phyloP scores from a whole-genome alignment of 768 basidiomycete species.

The Chalciporus piperatus region DNA sequence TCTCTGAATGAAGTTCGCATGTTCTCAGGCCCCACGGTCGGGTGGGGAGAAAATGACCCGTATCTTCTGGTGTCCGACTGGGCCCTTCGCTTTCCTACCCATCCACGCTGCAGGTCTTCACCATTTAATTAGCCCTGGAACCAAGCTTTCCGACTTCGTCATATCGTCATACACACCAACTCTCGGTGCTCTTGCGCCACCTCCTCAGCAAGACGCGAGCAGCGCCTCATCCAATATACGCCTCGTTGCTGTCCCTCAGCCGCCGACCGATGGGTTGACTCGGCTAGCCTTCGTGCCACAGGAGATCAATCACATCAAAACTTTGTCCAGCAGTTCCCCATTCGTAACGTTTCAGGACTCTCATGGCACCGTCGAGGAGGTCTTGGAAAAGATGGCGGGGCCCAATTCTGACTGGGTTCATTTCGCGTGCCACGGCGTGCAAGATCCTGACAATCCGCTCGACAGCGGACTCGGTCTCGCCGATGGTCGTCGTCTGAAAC shows the following conservation, averaged over 20 bases:
- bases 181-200: slow-evolving; percentile 13
- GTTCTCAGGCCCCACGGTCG: background rate
- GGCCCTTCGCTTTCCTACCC: background rate
- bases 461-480: slow-evolving; percentile 20
- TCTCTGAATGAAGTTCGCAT: too few species aligned
- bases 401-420: slow-evolving; percentile 16
- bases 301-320: slow-evolving; percentile 20
- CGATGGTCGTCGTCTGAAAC: background rate
- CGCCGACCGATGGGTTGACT: slow-evolving; percentile 3
- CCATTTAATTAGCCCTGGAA: background rate
- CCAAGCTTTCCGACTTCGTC: background rate
- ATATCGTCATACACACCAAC: slow-evolving; percentile 27
- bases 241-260: slow-evolving; percentile 10
- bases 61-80: background rate
- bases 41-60: background rate
- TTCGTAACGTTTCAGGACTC: background rate
- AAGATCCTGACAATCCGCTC: slow-evolving; percentile 17
- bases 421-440: slow-evolving; percentile 31
- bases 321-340: too few species aligned
- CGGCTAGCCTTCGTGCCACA: slow-evolving; percentile 7
- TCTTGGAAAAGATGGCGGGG: background rate
- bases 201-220: background rate
- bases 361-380: background rate
- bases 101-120: background rate
- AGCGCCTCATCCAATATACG: background rate